Base-by-base conservation (phyloP, 2,329 filamentous ascomycete genomes). In the Alternaria ventricosa region DNA sequence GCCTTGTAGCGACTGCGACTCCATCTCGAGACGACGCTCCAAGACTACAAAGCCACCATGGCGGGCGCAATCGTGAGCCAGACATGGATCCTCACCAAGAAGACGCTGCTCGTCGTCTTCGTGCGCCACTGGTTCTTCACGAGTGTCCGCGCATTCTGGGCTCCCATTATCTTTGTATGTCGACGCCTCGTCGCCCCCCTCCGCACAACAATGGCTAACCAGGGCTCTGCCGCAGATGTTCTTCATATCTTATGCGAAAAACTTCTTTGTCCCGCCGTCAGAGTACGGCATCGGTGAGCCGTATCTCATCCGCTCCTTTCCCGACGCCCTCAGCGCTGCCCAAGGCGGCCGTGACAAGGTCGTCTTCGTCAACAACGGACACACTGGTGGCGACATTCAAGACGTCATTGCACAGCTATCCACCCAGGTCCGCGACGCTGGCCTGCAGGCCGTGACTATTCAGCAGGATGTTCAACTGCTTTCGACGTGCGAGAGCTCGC, bases 221-320 rank as follows among this genome's bases (percentile, higher is more conserved):
- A 36, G 44, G 44, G 36, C 27, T 15, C 12, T 18, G n/a, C 13
- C 12, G 43, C 45, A 79, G 79, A 82, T 84, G 79, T 83, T 83
- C 74, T 81, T 81, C 70, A 86, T 86, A 50, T 82, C 83, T 57
- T 95, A 91, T 78, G 90, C 93, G 15, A 90, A 92, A 70, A 94
- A 94, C 77, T 87, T 97, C 66, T 95, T 97, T 73, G 87, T 94
- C 4, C 90, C 93, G 1, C 90, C 92, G 1, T 90, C 91, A 1
- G 82, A 86, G 4, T 97, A 87, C 73, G 94, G 94, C 47, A 89
- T 97, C 68, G 91, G 90, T 47, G 76, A 84, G 0, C 79, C 88
- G 0, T 82, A 81, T 7, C 84, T 89, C 0, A 81, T 97, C 65
- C 87, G 89, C 63, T 86, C 87, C 11, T 85, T 97, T 18, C 74